Conservation (phyloP, 495 filamentous ascomycete genomes). For the Glonium stellatum region DNA sequence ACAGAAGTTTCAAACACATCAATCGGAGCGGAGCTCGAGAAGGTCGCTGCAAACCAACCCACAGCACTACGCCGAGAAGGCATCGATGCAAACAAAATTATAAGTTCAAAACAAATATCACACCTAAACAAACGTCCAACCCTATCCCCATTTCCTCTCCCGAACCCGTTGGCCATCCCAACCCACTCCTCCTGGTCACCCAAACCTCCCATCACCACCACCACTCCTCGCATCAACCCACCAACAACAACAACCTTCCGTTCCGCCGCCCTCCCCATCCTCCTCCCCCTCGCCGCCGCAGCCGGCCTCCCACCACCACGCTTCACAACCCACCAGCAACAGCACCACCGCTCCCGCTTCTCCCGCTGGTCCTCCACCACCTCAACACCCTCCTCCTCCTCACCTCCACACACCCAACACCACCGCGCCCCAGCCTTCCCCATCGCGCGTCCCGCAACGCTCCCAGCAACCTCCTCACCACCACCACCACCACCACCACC, state of each 20-base stretch:
- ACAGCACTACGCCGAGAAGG: not conserved
- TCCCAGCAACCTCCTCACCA: constrained; percentile 11
- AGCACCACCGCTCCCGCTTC: too few species aligned
- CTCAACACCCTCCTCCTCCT: too few species aligned
- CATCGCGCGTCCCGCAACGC: constrained; percentile 1
- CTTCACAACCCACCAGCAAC: too few species aligned
- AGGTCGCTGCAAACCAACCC: not conserved
- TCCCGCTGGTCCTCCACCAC: too few species aligned
- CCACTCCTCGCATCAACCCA: too few species aligned
- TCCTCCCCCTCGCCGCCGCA: constrained; percentile 23
- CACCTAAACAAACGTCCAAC: too few species aligned
- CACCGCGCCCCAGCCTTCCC: constrained; percentile 19
- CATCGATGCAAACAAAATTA: too few species aligned
- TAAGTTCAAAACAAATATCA: too few species aligned
- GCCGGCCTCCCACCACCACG: constrained; percentile 10
- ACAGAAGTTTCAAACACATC: constrained; percentile 18
- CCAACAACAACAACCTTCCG: constrained; percentile 3
- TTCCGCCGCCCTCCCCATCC: constrained; percentile 22
- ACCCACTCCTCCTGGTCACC: not conserved
- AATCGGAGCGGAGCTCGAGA: constrained; percentile 21
- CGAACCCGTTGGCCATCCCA: not conserved
- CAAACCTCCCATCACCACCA: too few species aligned
- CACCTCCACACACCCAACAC: not conserved
- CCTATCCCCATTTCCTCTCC: not conserved
- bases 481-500: constrained; percentile 1